Conservation (phyloP, 2,329 filamentous ascomycete species). For the Beauveria australis region DNA sequence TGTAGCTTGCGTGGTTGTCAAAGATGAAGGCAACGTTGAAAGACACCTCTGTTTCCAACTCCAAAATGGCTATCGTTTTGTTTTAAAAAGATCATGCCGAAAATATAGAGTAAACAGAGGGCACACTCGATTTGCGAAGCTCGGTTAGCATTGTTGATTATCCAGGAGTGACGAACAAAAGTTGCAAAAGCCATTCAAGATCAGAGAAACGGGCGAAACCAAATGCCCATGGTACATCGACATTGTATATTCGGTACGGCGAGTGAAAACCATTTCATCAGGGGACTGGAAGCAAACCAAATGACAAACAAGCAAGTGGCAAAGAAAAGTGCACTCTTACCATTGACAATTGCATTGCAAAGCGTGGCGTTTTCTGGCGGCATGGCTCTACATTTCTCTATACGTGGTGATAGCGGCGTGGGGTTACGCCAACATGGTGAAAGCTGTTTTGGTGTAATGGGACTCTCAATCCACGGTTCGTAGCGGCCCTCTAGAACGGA, state of each 20-base stretch:
- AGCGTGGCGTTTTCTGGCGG: not conserved
- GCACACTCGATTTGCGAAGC: not conserved
- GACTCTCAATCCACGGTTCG: too few species aligned
- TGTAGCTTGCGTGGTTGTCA: too few species aligned
- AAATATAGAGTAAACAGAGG: not conserved
- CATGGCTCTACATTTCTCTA: not conserved
- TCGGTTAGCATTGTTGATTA: not conserved
- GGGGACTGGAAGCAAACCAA: not conserved
- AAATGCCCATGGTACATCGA: slow-evolving; percentile 13
- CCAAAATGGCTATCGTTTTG: too few species aligned
- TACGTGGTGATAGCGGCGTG: too few species aligned
- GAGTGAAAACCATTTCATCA: slow-evolving; percentile 15
- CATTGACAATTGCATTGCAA: not conserved
- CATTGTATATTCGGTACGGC: slow-evolving; percentile 14
- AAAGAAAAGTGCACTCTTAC: not conserved
- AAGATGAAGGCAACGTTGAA: too few species aligned
- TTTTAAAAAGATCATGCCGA: too few species aligned
- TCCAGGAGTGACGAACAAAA: not conserved
- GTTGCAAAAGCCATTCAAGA: not conserved
- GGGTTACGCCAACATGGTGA: too few species aligned
- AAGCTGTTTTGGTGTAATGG: too few species aligned
- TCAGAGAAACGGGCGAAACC: slow-evolving; percentile 14
- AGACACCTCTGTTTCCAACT: too few species aligned
- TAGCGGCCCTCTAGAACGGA: too few species aligned
- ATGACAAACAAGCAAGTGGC: not conserved